Conservation (phyloP, 2,329 filamentous ascomycete genomes). For the Calonectria honghensis region DNA sequence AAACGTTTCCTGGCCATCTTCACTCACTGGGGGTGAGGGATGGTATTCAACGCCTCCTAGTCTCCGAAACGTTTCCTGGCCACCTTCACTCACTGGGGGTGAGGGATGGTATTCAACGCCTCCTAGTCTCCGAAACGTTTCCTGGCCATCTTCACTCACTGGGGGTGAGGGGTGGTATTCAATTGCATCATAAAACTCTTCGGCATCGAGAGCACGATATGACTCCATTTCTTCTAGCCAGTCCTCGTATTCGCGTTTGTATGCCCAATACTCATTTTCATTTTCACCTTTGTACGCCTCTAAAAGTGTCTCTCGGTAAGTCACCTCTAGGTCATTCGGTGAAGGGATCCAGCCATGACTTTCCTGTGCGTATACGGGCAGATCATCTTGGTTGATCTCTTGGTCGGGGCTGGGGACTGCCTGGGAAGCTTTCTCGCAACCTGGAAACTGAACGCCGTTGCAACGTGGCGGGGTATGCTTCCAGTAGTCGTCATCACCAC, state of each 20-base stretch:
- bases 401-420: too few species aligned
- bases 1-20: not conserved
- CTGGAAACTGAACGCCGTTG: not conserved
- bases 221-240: too few species aligned
- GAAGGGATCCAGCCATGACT: not conserved
- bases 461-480: not conserved
- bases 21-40: too few species aligned
- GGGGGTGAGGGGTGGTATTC: not conserved
- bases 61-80: not conserved
- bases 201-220: too few species aligned
- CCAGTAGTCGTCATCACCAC: constrained; percentile 5
- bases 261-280: not conserved
- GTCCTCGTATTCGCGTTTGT: not conserved
- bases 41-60: not conserved
- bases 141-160: not conserved
- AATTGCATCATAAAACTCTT: not conserved
- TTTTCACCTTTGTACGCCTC: too few species aligned
- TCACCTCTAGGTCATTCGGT: not conserved
- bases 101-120: too few species aligned
- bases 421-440: not conserved
- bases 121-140: too few species aligned
- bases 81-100: not conserved
- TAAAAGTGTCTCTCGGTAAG: not conserved
- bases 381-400: not conserved
- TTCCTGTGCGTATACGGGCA: not conserved